Base-by-base conservation (phyloP, 1,139 yeast species). In the Saccharomyces hybrid region DNA sequence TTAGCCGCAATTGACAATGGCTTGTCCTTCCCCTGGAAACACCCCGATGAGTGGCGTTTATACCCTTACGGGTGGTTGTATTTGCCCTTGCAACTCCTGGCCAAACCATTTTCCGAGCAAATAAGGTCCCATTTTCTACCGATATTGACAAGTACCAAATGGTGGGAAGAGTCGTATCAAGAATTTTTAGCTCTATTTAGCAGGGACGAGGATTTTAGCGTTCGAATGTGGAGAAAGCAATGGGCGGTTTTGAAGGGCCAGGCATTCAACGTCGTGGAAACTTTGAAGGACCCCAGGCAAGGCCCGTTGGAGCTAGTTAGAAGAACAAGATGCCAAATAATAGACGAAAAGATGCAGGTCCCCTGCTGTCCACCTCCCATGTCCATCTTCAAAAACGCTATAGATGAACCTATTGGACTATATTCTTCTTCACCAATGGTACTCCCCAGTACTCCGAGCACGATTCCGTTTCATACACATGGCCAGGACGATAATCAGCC, bases 61-160 rank as follows among this genome's bases (percentile, higher is more conserved):
- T 86, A 84, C 61, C 93, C 93, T 0, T 86, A 80, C 70, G 93
- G 93, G 0, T 86, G 93, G 93, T 70, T 86, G 29, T 84, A 83
- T 60, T 68, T 86, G 46, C 93, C 93, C 0, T 68, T 80, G 19
- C 74, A 81, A 7, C 67, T 86, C 3, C 82, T 86, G 54, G 89
- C 88, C 0, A 84, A 80, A 58, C 91, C 90, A 1, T 85, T 86
- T 61, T 78, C 86, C 2, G 71, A 71, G 46, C 71, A 72, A 47
- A 81, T 89, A 0, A 71, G 87, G 53, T 70, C 73, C 7, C 88
- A 84, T 61, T 83, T 80, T 60, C 66, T 85, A 51, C 81, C 84
- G 0, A 62, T 84, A 7, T 66, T 86, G 46, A 81, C 88, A 0
- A 82, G 87, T 1, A 75, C 76, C n/a, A 70, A 68, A 42, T 86